These are phyloP conservation scores for Harringtonia aguacate DNA, from an alignment of 2,329 filamentous ascomycete genomes.

Conservation along the genomic window DNA sequence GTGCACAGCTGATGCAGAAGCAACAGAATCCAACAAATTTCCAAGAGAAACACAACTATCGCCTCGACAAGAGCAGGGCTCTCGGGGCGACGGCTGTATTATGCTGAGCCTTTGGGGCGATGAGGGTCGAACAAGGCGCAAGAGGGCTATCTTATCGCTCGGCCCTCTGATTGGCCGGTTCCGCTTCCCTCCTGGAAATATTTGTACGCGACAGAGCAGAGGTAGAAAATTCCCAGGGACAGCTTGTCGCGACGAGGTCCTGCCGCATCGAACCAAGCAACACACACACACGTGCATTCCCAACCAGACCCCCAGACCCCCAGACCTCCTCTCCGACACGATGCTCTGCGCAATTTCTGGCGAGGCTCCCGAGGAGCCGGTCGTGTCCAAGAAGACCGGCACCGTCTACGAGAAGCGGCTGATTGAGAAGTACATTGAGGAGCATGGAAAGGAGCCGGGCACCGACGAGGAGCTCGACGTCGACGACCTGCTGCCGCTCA, in stretches of 20 bases:
- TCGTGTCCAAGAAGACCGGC: conserved; percentile 83
- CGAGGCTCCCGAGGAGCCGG: conserved; percentile 88
- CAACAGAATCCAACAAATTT: too few relatives aligned
- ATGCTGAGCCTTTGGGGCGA: too few relatives aligned
- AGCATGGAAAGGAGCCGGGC: conserved; percentile 85
- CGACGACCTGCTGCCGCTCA: conserved; percentile 82
- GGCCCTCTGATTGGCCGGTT: too few relatives aligned
- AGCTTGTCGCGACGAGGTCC: too few relatives aligned
- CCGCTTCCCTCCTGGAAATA: background rate
- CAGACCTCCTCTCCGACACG: background rate
- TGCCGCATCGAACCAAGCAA: background rate
- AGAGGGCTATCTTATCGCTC: too few relatives aligned
- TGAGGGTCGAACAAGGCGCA: too few relatives aligned
- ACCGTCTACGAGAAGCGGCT: conserved; percentile 90
- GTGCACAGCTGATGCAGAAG: too few relatives aligned
- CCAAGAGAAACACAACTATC: too few relatives aligned
- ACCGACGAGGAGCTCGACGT: conserved; percentile 73
- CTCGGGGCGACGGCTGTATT: too few relatives aligned
- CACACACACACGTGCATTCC: background rate
- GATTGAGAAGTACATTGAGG: conserved; percentile 87
- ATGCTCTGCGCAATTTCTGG: conserved; percentile 56
- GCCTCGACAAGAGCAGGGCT: too few relatives aligned
- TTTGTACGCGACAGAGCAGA: background rate
- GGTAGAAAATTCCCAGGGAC: too few relatives aligned
- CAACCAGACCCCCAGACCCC: too few relatives aligned